Base-by-base conservation (phyloP, 768 basidiomycete species). In the Leucocoprinus birnbaumii region DNA sequence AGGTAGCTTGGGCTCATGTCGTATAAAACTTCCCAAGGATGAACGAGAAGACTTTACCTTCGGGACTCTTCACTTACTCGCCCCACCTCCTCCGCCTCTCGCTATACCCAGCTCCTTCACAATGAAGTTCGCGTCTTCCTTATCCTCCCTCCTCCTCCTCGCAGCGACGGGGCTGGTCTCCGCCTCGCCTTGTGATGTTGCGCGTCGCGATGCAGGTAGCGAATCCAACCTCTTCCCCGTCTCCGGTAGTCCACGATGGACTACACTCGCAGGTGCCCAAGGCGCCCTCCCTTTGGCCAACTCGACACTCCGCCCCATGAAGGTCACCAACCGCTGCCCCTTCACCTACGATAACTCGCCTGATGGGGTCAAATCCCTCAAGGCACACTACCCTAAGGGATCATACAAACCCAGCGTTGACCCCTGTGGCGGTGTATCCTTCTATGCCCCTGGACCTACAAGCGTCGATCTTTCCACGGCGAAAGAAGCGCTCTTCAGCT, bases 381-480 rank as follows among this genome's bases (percentile, higher is more conserved):
- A 71, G 55, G 75, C 77, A 1, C 66, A 68, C 53, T 83, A 74
- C 63, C 76, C 79, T 13, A 44, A 77, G 61, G 82, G 82, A 34
- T 81, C 81, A 48, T 80, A 74, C 66, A 79, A 70, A 14, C 75
- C 74, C 58, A 61, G 60, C 13, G 68, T 71, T 44, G 38, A 61
- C 9, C 74, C 74, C 13, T 68, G 63, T 37, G 83, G 83, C 45
- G 85, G 85, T 24, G 66, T 85, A 59, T 84, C 82, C 16, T 85
- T 87, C 74, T 87, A 87, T 66, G 74, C 84, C 19, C 73, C 76
- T 25, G 86, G 84, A 0, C 78, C 80, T 5, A 45, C 59, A 48
- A 61, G 67, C 55, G 70, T 81, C 34, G 74, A 80, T 63, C 67
- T 84, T 44, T 73, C 74, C 34, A 74, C 65, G 1, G 86, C 83